Evolutionary conservation across 352 stramenopile species (phyloP).

Genomic region (Phytophthora fragariaefolia): DNA sequence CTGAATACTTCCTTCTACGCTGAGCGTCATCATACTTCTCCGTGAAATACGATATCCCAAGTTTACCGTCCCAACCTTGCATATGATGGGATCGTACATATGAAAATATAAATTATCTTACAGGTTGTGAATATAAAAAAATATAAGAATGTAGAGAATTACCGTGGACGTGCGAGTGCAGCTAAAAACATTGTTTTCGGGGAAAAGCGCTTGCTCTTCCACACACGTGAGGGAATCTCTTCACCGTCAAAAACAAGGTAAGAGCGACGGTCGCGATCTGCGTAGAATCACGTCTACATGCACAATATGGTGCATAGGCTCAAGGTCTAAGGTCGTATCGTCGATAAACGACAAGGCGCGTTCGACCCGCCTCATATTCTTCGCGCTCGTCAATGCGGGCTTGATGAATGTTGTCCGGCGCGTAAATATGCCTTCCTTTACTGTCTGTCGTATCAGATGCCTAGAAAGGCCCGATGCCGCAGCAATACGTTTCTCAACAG

Average conservation of each 20-base stretch:
- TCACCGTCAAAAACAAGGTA: background rate
- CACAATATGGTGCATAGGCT: background rate
- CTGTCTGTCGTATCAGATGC: too few species aligned
- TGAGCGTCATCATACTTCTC: too few species aligned
- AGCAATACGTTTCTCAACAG: too few species aligned
- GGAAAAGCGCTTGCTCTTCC: constrained; percentile 9
- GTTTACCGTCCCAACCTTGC: background rate
- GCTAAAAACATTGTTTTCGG: constrained; percentile 13
- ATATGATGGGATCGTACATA: constrained; percentile 1
- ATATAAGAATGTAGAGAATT: background rate
- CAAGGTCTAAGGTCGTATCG: background rate
- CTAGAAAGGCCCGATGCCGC: too few species aligned
- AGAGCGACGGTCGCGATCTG: background rate
- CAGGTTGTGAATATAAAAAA: background rate
- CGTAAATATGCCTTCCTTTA: too few species aligned
- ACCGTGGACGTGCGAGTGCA: constrained; percentile 2
- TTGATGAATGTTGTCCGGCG: too few species aligned
- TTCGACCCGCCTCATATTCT: too few species aligned
- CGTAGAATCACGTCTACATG: constrained; percentile 13
- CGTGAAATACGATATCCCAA: too few species aligned
- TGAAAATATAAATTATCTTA: background rate
- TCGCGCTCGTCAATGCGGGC: too few species aligned
- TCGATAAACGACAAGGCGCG: background rate
- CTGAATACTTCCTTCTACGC: too few species aligned
- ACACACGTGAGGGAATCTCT: background rate